Evolutionary conservation across 305 asterid genomes (phyloP), one percentile per base, ranked within the genome.

Genomic region (Galium porrigens): DNA sequence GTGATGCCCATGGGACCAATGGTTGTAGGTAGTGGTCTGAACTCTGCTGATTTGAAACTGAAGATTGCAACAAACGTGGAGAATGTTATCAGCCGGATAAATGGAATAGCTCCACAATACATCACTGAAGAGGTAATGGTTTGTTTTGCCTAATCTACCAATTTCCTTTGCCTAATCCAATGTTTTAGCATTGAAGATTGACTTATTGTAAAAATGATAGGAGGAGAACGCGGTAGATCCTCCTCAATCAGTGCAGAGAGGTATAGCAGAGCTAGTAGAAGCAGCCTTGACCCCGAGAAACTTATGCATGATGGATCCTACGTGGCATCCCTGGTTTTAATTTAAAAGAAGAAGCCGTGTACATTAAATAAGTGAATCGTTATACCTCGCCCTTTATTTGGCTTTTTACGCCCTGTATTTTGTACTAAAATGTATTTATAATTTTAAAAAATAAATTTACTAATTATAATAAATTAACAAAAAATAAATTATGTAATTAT

Each of bases 271-370:
- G 74, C 76, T 92, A 70, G 97, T 92, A 44, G 97, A 92, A 54
- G 91, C 99, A 61, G 95, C 99, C 37, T 87, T 89, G 58, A 78
- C 85, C 68, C 94, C 99, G 61, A 82, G 99, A 71, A 85, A 92
- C 79, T 83, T 92, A 60, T 92, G 97, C 84, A 92, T 89, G 97
- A 92, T 92, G 97, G 99, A 92, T 78, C 99, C 97, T 0, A 92
- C 99, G 0, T 89, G 99, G 99, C 99, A 92, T 73, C 96, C 97
- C 6, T 92, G 97, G 99, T 89, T 92, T 72, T 91, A 70, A 79
- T 44, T 44, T 44, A 11, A 4, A 10, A 12, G 51, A 44, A 44
- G 48, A 41, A 10, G 48, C 48, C 48, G 48, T 41, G 15, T 41
- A 41, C 15, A 41, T 41, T 41, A 41, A 10, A 2, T 41, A 10